A percentile compares a stretch with the other conserved stretches of the same genome.
Evolutionary conservation across 2,329 filamentous ascomycete species (phyloP).

Genomic region (Dactylonectria estremocensis): DNA sequence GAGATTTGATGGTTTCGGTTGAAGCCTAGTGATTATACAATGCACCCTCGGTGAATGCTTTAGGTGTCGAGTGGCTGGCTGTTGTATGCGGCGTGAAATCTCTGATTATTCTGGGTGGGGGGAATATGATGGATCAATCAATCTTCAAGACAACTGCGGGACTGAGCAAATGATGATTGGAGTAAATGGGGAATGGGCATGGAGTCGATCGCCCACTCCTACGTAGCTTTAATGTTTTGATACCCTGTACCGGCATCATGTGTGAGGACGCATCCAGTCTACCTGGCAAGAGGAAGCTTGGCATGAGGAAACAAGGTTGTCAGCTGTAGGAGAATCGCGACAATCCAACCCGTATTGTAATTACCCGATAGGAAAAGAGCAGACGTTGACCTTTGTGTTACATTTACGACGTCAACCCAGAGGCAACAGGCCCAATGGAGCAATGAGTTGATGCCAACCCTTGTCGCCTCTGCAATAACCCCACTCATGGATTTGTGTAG

Average conservation of each 20-base stretch:
- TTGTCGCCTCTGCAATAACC: not conserved
- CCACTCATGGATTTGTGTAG: not conserved
- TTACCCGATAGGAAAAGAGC: not conserved
- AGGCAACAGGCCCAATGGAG: constrained; percentile 1
- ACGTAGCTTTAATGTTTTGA: no score
- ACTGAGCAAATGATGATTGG: not conserved
- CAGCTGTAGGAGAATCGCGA: not conserved
- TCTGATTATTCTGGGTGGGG: constrained; percentile 13
- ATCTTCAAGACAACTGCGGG: not conserved
- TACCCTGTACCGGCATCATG: not conserved
- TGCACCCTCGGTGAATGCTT: not conserved
- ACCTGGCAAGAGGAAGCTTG: no score
- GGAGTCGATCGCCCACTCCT: not conserved
- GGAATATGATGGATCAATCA: not conserved
- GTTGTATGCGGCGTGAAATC: constrained; percentile 24
- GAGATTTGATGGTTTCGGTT: not conserved
- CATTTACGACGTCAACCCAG: constrained; percentile 17
- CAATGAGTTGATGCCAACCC: not conserved
- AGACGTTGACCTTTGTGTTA: constrained; percentile 11
- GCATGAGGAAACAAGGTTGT: not conserved
- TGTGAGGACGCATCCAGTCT: not conserved
- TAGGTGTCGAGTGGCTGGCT: constrained; percentile 14
- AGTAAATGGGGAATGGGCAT: not conserved
- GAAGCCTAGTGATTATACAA: constrained; percentile 4
- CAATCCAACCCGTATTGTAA: not conserved